Percentiles rank a stretch among this genome's conserved stretches.
Conservation (phyloP, 306 rosid genomes). For the Pyrus bretschneideri region DNA sequence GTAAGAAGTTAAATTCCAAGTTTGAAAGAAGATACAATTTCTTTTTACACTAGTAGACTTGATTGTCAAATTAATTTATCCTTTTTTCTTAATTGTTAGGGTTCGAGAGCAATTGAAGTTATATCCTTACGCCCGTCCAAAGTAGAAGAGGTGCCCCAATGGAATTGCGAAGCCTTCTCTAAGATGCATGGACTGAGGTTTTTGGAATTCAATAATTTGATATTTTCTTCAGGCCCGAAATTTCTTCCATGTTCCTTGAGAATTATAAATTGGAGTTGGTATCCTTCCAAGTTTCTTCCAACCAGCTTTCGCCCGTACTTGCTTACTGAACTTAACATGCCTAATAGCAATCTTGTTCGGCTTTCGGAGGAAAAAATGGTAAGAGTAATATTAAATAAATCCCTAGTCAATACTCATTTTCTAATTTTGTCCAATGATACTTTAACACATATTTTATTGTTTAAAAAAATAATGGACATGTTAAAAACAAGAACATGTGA, state of each 20-base stretch:
- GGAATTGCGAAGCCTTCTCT: too few relatives aligned
- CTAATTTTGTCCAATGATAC: too few relatives aligned
- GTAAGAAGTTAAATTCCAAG: background rate
- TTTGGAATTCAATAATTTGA: too few relatives aligned
- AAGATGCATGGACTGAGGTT: too few relatives aligned
- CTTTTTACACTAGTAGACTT: background rate
- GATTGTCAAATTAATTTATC: background rate
- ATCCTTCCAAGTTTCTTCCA: conserved; percentile 3
- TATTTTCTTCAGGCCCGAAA: too few relatives aligned
- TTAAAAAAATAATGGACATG: too few relatives aligned
- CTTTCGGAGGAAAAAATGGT: conserved; percentile 12
- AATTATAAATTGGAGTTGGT: background rate
- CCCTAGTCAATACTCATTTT: too few relatives aligned
- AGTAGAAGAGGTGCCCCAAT: too few relatives aligned
- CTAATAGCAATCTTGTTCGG: background rate
- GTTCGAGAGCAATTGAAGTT: background rate
- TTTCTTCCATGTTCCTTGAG: too few relatives aligned
- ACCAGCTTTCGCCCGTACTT: background rate
- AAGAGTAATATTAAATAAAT: background rate
- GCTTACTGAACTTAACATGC: background rate
- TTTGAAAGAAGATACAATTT: background rate
- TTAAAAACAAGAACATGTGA: too few relatives aligned
- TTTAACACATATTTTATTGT: too few relatives aligned
- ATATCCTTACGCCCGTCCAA: background rate
- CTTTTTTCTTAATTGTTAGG: background rate